Evolutionary conservation across 2,329 filamentous ascomycete species (phyloP), one percentile per base, ranked within the genome.

Genomic region (Trichoderma polysporum): DNA sequence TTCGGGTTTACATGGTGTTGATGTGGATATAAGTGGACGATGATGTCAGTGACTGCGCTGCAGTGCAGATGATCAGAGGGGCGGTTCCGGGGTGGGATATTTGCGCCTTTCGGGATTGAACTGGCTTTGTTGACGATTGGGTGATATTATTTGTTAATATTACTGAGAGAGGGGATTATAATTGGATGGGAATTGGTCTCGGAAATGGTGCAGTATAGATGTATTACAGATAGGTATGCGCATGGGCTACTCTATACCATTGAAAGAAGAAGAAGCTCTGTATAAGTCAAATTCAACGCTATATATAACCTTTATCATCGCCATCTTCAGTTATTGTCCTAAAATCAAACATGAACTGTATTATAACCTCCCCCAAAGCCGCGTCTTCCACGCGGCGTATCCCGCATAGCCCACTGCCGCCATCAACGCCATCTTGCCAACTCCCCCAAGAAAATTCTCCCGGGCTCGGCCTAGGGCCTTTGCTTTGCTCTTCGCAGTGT

Each of bases 351-450:
- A 13, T 10, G 2, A 27, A n/a, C 12, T 2, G 6, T 39, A 22
- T 59, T 35, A 66, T 12, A 68, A 29, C 3, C 45, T 47, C 27
- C 66, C 62, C 8, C 74, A 72, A 17, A 77, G 68, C 7, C 76
- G 73, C 31, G 66, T 74, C 67, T 68, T 76, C 74, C 74, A 77
- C 3, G 33, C 33, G 35, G 74, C 68, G 68, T 76, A 78, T 45
- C 73, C 76, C 47, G 73, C 68, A 69, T 76, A 78, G 37, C 73
- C 76, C 49, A 73, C 56, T 15, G 69, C 68, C 6, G 29, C 61
- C 13, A 52, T 25, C 31, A 64, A 8, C 13, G 27, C 74, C 50
- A 74, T 13, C 68, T 69, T 71, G 12, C 74, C 74, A 7, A 74
- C 56, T 3, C 67, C 61, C 39, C 54, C 56, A 9, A 76, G 52